A percentile compares a stretch with the other conserved stretches of the same genome.
Evolutionary conservation across 2,329 filamentous ascomycete genomes (phyloP).

Genomic region (Leptographium lundbergii): DNA sequence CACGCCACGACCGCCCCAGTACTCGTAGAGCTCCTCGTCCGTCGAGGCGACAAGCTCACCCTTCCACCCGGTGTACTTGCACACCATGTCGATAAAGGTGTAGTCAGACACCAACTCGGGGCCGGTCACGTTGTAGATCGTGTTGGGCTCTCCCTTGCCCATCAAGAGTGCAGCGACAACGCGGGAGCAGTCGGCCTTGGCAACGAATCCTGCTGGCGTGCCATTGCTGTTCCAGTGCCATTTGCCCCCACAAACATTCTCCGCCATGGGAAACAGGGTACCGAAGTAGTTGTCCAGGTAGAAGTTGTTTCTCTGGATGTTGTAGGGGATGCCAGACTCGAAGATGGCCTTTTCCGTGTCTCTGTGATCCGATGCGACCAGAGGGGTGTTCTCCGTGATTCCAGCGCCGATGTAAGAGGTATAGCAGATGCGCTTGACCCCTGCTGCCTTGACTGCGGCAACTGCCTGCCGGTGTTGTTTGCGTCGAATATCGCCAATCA

Average conservation of each 20-base stretch:
- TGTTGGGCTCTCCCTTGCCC: not conserved
- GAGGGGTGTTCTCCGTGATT: not conserved
- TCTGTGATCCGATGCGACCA: not conserved
- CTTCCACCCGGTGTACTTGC: not conserved
- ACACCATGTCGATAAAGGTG: not conserved
- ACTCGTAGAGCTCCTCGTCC: not conserved
- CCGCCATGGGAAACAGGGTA: not conserved
- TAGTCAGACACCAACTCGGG: not conserved
- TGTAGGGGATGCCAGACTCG: not conserved
- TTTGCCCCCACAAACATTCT: not conserved
- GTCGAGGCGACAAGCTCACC: not conserved
- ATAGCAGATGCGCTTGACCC: not conserved
- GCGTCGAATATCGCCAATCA: not conserved
- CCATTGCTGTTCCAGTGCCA: not conserved
- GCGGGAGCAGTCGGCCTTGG: not conserved
- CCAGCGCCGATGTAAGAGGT: not conserved
- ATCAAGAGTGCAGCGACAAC: not conserved
- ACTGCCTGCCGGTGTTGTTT: not conserved
- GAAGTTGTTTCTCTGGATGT: not conserved
- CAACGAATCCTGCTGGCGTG: not conserved
- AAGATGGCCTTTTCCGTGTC: not conserved
- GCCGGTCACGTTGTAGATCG: not conserved
- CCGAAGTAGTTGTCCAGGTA: not conserved
- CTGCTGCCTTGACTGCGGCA: not conserved
- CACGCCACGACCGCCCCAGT: not conserved